Evolutionary conservation across 2,329 filamentous ascomycete genomes (phyloP).

Genomic region (Aspergillus awamori): DNA sequence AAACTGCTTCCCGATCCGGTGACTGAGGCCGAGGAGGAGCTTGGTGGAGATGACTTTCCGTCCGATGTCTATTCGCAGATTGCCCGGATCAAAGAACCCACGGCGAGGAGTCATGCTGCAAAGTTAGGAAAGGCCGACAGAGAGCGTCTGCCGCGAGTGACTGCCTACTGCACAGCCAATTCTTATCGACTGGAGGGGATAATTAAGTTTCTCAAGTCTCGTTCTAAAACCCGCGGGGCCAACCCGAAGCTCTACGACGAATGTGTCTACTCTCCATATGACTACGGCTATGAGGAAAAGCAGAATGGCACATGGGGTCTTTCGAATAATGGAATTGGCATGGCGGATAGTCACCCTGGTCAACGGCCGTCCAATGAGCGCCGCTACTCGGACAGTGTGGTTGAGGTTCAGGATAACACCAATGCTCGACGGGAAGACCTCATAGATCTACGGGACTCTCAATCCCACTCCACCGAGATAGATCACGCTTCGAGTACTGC

Average conservation of each 20-base stretch:
- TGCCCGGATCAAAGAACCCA: slow-evolving; percentile 95
- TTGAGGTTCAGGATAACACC: slow-evolving; percentile 65
- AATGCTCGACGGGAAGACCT: slow-evolving; percentile 62
- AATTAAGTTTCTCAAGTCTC: slow-evolving; percentile 87
- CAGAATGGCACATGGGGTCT: slow-evolving; percentile 32
- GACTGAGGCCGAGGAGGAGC: slow-evolving; percentile 76
- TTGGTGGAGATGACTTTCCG: slow-evolving; percentile 82
- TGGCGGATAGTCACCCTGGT: slow-evolving; percentile 25
- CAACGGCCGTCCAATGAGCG: slow-evolving; percentile 57
- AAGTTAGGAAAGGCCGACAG: slow-evolving; percentile 91
- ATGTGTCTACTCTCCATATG: slow-evolving; percentile 94
- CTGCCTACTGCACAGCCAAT: slow-evolving; percentile 93
- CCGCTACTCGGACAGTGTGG: slow-evolving; percentile 68
- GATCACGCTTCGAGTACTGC: slow-evolving; percentile 27
- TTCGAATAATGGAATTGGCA: slow-evolving; percentile 41
- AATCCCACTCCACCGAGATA: slow-evolving; percentile 33
- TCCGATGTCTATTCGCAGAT: slow-evolving; percentile 98
- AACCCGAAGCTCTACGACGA: slow-evolving; percentile 94
- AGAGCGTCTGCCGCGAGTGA: slow-evolving; percentile 82
- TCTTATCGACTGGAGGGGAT: slow-evolving; percentile 87
- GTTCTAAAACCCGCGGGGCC: slow-evolving; percentile 73
- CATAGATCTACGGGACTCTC: slow-evolving; percentile 60
- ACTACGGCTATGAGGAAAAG: slow-evolving; percentile 64
- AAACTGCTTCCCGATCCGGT: slow-evolving; percentile 95
- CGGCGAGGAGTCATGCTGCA: slow-evolving; percentile 86